phyloP scores from a whole-genome alignment of 768 basidiomycete species.

The Boletus speciosus region DNA sequence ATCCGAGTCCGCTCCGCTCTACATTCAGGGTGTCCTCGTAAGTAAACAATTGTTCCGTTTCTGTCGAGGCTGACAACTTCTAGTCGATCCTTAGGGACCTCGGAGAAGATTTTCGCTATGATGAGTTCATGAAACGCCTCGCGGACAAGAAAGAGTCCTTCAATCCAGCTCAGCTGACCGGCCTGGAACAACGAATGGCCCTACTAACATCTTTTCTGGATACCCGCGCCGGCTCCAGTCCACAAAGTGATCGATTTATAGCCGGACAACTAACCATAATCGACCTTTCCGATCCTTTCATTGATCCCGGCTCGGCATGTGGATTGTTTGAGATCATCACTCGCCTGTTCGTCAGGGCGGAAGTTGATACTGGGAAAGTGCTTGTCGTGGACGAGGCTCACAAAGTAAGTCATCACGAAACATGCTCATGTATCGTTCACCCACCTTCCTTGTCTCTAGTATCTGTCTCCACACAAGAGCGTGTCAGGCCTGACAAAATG shows the following conservation, averaged over 20 bases:
- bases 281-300: slow-evolving; percentile 71
- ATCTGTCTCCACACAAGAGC: slow-evolving; percentile 47
- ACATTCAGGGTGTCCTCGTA: slow-evolving; percentile 67
- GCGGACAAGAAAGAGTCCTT: slow-evolving; percentile 47
- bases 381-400: slow-evolving; percentile 75
- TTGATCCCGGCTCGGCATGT: slow-evolving; percentile 64
- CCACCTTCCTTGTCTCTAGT: slow-evolving; percentile 37
- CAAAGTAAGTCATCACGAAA: slow-evolving; percentile 42
- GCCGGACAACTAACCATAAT: slow-evolving; percentile 62
- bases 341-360: slow-evolving; percentile 59
- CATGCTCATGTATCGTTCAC: background rate
- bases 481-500: slow-evolving; percentile 55
- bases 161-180: slow-evolving; percentile 51
- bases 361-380: slow-evolving; percentile 61
- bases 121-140: slow-evolving; percentile 46
- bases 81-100: slow-evolving; percentile 61
- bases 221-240: slow-evolving; percentile 3
- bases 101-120: slow-evolving; percentile 55
- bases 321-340: slow-evolving; percentile 68
- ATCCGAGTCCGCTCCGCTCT: slow-evolving; percentile 59
- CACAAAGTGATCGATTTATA: slow-evolving; percentile 40
- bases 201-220: slow-evolving; percentile 58
- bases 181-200: slow-evolving; percentile 61
- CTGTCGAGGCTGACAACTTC: slow-evolving; percentile 7
- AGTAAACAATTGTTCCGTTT: slow-evolving; percentile 17